These are phyloP conservation scores for Hevea brasiliensis DNA, from an alignment of 345 rosid species.

Conservation along the genomic window DNA sequence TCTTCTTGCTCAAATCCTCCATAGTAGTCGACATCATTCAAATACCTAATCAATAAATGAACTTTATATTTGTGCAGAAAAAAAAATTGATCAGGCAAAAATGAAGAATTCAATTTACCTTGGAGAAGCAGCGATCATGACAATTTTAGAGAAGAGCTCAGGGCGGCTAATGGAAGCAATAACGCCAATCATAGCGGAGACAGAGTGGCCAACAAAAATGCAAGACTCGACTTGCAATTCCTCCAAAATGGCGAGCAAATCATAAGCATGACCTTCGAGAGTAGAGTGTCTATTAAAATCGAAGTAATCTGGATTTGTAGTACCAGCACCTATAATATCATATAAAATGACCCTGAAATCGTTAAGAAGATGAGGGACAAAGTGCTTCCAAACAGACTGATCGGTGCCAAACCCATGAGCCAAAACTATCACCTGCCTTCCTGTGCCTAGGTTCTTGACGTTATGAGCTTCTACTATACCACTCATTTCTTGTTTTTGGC, in stretches of 20 bases:
- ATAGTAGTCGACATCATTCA: slow-evolving; percentile 74
- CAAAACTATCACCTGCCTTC: slow-evolving; percentile 51
- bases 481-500: slow-evolving; percentile 46
- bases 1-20: slow-evolving; percentile 91
- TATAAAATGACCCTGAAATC: slow-evolving; percentile 62
- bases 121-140: slow-evolving; percentile 75
- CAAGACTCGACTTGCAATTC: slow-evolving; percentile 57
- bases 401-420: slow-evolving; percentile 93
- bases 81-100: neutral
- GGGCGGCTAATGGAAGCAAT: slow-evolving; percentile 85
- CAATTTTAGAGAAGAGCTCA: slow-evolving; percentile 67
- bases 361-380: slow-evolving; percentile 73
- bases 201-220: slow-evolving; percentile 74
- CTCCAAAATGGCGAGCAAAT: slow-evolving; percentile 76
- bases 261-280: slow-evolving; percentile 73
- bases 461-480: slow-evolving; percentile 82
- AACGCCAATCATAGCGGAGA: slow-evolving; percentile 73
- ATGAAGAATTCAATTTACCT: slow-evolving; percentile 48
- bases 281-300: slow-evolving; percentile 71
- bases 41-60: slow-evolving; percentile 34
- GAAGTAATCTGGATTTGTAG: slow-evolving; percentile 84
- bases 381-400: slow-evolving; percentile 90
- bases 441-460: slow-evolving; percentile 66
- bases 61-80: too few species aligned
- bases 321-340: slow-evolving; percentile 91